Percentiles rank a stretch among this genome's conserved stretches.
These are phyloP conservation scores for Ustanciosporium gigantosporum DNA, from an alignment of 1,284 basidiomycete genomes.

Conservation along the genomic window DNA sequence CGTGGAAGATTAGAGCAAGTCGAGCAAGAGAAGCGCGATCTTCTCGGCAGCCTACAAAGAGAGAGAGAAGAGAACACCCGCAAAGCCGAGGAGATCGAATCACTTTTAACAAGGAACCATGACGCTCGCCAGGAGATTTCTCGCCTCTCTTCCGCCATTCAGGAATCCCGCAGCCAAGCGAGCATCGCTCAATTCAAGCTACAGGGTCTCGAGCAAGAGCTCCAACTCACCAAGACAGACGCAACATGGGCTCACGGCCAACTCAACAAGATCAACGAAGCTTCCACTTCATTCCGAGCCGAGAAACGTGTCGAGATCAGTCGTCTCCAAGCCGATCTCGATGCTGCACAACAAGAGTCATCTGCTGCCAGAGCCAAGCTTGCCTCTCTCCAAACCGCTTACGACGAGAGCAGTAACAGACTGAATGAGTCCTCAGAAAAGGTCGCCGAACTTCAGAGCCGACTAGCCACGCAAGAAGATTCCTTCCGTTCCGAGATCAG, in stretches of 20 bases:
- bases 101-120: constrained; percentile 31
- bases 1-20: constrained; percentile 38
- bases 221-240: constrained; percentile 73
- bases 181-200: constrained; percentile 69
- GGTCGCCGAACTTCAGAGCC: constrained; percentile 72
- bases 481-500: constrained; percentile 75
- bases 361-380: constrained; percentile 70
- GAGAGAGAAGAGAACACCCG: constrained; percentile 51
- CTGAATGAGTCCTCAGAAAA: constrained; percentile 73
- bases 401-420: constrained; percentile 71
- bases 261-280: constrained; percentile 45
- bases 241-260: constrained; percentile 66
- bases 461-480: constrained; percentile 77
- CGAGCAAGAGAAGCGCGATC: constrained; percentile 56
- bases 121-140: constrained; percentile 49
- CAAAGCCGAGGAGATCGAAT: constrained; percentile 49
- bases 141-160: constrained; percentile 40
- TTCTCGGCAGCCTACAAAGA: constrained; percentile 53
- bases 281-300: constrained; percentile 32
- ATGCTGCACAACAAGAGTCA: constrained; percentile 70
- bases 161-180: constrained; percentile 45
- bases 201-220: constrained; percentile 76
- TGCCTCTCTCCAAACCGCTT: constrained; percentile 71
- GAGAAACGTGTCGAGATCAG: constrained; percentile 70
- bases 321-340: constrained; percentile 74